phyloP scores from a whole-genome alignment of 139 green algal species.

The Coelastrella sp. region DNA sequence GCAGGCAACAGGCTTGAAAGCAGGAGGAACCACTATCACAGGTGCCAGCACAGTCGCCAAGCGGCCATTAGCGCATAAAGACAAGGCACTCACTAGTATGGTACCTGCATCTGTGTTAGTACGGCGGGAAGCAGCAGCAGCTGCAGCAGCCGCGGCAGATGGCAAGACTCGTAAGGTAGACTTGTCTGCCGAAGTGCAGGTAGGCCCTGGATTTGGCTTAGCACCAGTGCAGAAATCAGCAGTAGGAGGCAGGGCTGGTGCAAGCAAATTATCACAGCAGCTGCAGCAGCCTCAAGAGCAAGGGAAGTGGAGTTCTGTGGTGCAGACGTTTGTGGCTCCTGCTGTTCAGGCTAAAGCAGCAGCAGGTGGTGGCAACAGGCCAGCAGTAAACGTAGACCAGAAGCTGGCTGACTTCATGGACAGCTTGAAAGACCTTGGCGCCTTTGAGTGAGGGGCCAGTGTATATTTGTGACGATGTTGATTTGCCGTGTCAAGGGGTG shows the following conservation, averaged over 20 bases:
- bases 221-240: conserved; percentile 53
- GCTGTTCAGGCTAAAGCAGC: conserved; percentile 3
- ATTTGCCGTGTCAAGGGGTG: neutral
- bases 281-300: neutral
- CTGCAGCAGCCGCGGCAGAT: conserved; percentile 31
- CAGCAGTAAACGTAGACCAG: conserved; percentile 48
- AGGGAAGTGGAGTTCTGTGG: conserved; percentile 8
- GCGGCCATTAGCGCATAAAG: conserved; percentile 76
- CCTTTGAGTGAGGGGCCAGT: conserved; percentile 63
- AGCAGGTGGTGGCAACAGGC: conserved; percentile 17
- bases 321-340: neutral
- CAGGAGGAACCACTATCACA: conserved; percentile 63
- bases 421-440: conserved; percentile 68
- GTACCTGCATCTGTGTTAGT: conserved; percentile 81
- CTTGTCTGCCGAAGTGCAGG: neutral
- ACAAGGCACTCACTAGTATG: conserved; percentile 72
- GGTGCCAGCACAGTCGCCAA: conserved; percentile 81
- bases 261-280: neutral
- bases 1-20: conserved; percentile 31
- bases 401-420: conserved; percentile 75
- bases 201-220: conserved; percentile 67
- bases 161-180: conserved; percentile 26
- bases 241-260: conserved; percentile 3
- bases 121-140: conserved; percentile 58
- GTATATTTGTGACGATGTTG: too few species aligned